Evolutionary conservation across 768 basidiomycete species (phyloP).

Genomic region (Boletus pseudo-olivaceus): DNA sequence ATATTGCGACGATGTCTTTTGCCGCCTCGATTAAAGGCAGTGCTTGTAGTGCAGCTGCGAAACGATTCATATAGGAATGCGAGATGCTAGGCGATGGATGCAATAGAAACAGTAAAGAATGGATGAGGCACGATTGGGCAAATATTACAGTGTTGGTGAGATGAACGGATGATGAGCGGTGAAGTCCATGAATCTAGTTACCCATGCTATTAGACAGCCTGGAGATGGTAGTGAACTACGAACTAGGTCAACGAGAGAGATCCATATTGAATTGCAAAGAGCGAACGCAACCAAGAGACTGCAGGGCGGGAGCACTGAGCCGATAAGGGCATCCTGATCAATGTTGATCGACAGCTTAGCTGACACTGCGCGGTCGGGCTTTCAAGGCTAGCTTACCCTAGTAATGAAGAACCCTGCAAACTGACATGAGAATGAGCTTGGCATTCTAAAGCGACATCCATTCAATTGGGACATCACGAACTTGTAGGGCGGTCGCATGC

Average conservation of each 20-base stretch:
- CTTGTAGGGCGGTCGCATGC: constrained; percentile 35
- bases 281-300: constrained; percentile 15
- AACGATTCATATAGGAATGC: not conserved
- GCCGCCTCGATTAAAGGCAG: constrained; percentile 16
- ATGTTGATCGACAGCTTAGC: not conserved
- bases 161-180: constrained; percentile 15
- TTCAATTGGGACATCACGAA: constrained; percentile 14
- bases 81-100: constrained; percentile 2
- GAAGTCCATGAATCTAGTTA: constrained; percentile 23
- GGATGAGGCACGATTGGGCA: constrained; percentile 17
- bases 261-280: constrained; percentile 21
- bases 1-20: constrained; percentile 17
- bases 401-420: constrained; percentile 33
- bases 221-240: not conserved
- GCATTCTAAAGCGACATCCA: not conserved
- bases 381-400: constrained; percentile 16
- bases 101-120: constrained; percentile 13
- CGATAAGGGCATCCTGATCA: constrained; percentile 20
- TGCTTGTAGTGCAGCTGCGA: constrained; percentile 12
- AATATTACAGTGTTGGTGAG: constrained; percentile 26
- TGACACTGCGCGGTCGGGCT: not conserved
- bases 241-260: constrained; percentile 25
- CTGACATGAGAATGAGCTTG: constrained; percentile 16
- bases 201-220: not conserved
- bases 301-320: constrained; percentile 1